Evolutionary conservation across 495 filamentous ascomycete genomes (phyloP).

Genomic region (Thozetella sp.): DNA sequence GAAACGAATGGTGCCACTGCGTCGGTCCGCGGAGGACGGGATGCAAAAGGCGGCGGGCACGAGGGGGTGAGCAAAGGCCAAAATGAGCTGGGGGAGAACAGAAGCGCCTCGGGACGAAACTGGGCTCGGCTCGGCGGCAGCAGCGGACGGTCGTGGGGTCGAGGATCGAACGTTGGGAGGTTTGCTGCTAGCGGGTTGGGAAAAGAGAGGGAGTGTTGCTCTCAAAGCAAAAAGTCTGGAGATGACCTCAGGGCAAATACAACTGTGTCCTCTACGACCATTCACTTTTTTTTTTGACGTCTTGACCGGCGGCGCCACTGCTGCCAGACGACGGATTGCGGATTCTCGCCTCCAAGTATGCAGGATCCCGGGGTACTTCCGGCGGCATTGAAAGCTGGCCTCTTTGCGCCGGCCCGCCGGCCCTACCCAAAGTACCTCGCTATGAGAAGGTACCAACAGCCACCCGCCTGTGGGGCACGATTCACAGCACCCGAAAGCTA

Average conservation of each 20-base stretch:
- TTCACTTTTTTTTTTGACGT: background rate
- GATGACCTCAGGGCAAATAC: constrained; percentile 16
- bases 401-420: background rate
- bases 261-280: constrained; percentile 33
- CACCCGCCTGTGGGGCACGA: background rate
- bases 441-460: background rate
- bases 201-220: constrained; percentile 12
- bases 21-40: background rate
- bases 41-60: background rate
- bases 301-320: no score
- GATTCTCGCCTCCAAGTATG: background rate
- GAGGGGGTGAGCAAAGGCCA: background rate
- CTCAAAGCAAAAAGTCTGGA: constrained; percentile 10
- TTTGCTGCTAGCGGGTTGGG: background rate
- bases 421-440: background rate
- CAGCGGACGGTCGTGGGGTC: background rate
- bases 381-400: background rate
- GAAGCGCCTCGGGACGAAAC: background rate
- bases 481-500: background rate
- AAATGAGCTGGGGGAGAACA: background rate
- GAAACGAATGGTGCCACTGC: background rate
- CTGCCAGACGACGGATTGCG: background rate
- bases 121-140: constrained; percentile 3
- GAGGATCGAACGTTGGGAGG: background rate
- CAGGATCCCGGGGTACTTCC: constrained; percentile 2